Conservation (phyloP, 2,329 filamentous ascomycete species). For the Arthrobotrys entomopaga region DNA sequence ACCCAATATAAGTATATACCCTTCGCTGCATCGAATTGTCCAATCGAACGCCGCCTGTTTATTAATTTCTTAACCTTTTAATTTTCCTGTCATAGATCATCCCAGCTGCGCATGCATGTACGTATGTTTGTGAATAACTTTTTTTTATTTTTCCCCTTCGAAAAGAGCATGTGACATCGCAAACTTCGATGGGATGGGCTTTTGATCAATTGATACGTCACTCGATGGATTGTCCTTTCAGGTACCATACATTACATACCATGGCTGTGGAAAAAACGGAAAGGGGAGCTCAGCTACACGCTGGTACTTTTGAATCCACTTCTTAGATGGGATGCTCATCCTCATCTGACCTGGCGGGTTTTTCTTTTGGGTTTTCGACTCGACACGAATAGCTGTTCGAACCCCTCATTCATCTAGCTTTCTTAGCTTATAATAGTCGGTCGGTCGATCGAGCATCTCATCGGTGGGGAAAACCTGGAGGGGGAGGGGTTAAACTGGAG, state of each 20-base stretch:
- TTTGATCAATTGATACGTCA: constrained; percentile 25
- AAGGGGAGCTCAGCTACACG: constrained; percentile 5
- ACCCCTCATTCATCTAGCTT: too few species aligned
- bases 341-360: neutral
- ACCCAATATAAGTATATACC: too few species aligned
- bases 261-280: neutral
- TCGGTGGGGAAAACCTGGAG: neutral
- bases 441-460: neutral
- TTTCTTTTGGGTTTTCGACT: too few species aligned
- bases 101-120: neutral
- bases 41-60: too few species aligned
- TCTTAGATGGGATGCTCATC: neutral
- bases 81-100: neutral
- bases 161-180: constrained; percentile 21
- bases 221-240: neutral
- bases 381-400: too few species aligned
- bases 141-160: too few species aligned
- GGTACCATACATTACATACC: constrained; percentile 7
- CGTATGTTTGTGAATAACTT: too few species aligned
- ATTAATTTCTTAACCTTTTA: too few species aligned
- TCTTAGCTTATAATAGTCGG: too few species aligned
- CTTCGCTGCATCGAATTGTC: too few species aligned
- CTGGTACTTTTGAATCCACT: neutral
- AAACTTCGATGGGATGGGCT: constrained; percentile 11
- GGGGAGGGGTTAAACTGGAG: neutral